Evolutionary conservation across 768 basidiomycete genomes (phyloP), one percentile per base, ranked within the genome.

Genomic region (Candolleomyces eurysporus): DNA sequence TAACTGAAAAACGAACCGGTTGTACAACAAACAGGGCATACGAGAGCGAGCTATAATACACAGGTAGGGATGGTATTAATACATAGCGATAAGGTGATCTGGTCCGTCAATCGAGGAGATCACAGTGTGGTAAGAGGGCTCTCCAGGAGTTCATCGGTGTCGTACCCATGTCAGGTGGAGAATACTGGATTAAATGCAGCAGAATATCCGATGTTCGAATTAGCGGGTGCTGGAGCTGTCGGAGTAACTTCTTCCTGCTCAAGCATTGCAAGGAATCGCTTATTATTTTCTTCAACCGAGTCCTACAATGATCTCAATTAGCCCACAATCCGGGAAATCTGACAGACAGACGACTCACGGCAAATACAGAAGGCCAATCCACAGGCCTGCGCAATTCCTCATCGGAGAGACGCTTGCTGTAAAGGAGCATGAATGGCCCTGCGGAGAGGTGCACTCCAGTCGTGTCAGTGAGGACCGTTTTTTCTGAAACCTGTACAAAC

Each of bases 351-450:
- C 51, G 4, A 66, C 73, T 58, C 52, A 80, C 78, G n/a, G 72
- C 71, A 55, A 79, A 75, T 21, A 69, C 61, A 31, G 55, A 64
- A 9, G 78, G 78, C 79, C 79, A 80, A 13, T 67, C 65, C 13
- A 77, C 65, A 5, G 75, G 75, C 50, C 67, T 68, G n/a, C 68
- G 68, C 17, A 77, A 65, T 50, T 75, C 69, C 32, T 79, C 76
- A 2, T 74, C 71, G 9, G 74, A 69, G 36, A 79, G 58, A 56
- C 75, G 72, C 19, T 77, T 75, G 64, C 81, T 83, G 72, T 93
- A 94, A 40, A 94, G 71, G n/a, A 94, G 75, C 66, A 93, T 72
- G 71, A 89, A 92, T 0, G 92, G 91, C 1, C 92, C 92, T 19
- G 89, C 89, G 16, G 84, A 82, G 5, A 92, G 80, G 67, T 92